A percentile compares a stretch with the other conserved stretches of the same genome.
Conservation (phyloP, 169 alveolate genomes). For the Babesia sp. region DNA sequence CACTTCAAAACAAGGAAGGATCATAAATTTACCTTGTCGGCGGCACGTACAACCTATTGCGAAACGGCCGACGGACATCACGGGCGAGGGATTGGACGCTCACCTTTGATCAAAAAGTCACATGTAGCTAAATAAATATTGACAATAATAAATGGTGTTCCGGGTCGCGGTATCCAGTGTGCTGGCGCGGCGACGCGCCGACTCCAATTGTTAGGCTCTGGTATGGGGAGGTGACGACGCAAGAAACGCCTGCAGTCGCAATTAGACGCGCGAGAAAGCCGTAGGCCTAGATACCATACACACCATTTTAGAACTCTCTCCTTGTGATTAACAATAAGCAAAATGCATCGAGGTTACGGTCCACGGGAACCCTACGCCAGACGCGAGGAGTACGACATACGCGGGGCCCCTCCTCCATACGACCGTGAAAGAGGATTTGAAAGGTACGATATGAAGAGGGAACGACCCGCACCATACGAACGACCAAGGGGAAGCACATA, state of each 20-base stretch:
- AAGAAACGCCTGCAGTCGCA: neutral
- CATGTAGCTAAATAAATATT: too few species aligned
- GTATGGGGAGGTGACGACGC: neutral
- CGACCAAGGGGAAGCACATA: conserved; percentile 12
- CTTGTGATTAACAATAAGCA: neutral
- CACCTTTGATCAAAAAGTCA: too few species aligned
- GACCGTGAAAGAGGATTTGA: conserved; percentile 38
- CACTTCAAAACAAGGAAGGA: neutral
- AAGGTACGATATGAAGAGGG: conserved; percentile 27
- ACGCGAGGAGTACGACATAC: conserved; percentile 32
- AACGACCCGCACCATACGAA: conserved; percentile 56
- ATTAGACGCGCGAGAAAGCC: neutral
- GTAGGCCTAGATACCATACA: neutral
- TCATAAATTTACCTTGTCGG: neutral
- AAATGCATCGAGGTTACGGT: conserved; percentile 41
- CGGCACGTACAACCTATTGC: neutral
- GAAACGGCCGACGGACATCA: neutral
- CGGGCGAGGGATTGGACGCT: neutral
- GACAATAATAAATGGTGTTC: too few species aligned
- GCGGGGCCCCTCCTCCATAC: conserved; percentile 38
- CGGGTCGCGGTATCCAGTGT: neutral
- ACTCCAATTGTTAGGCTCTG: neutral
- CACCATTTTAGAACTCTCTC: neutral
- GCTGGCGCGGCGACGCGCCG: neutral
- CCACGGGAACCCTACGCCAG: conserved; percentile 18